Evolutionary conservation across 129 eudicot genomes (phyloP).

Genomic region (Flaveria trinervia): DNA sequence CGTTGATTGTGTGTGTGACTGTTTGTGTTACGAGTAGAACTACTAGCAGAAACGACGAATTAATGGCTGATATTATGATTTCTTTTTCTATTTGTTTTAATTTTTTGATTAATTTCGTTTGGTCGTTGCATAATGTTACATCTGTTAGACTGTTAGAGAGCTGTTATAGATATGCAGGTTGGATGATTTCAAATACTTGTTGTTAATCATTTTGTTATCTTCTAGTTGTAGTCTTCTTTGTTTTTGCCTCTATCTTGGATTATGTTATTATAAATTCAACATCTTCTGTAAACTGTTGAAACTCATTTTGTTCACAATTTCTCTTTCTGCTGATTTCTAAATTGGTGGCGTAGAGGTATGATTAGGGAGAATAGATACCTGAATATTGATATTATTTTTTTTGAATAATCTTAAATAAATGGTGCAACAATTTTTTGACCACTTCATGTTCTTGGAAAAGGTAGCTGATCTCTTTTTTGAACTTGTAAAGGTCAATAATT

Average conservation of each 20-base stretch:
- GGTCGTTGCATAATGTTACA: not conserved
- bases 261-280: not conserved
- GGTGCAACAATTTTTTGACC: not conserved
- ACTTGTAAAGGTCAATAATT: constrained; percentile 23
- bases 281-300: not conserved
- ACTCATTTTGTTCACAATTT: not conserved
- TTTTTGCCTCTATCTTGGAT: constrained; percentile 12
- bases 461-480: constrained; percentile 15
- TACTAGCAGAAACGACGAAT: not conserved
- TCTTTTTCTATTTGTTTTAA: not conserved
- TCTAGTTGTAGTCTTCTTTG: constrained; percentile 23
- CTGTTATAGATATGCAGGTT: constrained; percentile 7
- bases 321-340: not conserved
- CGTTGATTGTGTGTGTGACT: not conserved
- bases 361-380: not conserved
- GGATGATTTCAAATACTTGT: not conserved
- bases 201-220: not conserved
- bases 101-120: not conserved
- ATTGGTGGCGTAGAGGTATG: not conserved
- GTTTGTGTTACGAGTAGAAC: not conserved
- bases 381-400: not conserved
- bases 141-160: not conserved
- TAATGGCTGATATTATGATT: not conserved
- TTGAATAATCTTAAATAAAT: not conserved
- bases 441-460: not conserved